Evolutionary conservation across 2,329 filamentous ascomycete genomes (phyloP).

Genomic region (Arthroderma sp.): DNA sequence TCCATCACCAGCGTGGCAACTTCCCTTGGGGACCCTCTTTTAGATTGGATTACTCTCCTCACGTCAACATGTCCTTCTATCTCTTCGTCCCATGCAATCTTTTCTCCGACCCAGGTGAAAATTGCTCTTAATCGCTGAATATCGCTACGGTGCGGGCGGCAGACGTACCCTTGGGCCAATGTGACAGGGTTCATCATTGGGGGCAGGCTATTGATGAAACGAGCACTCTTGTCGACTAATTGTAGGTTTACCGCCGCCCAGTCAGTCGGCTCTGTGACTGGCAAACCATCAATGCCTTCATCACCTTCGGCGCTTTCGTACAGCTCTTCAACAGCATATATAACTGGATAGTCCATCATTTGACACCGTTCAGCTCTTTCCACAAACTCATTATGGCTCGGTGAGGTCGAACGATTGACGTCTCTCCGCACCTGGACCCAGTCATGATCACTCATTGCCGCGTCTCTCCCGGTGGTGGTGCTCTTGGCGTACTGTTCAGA

Average conservation of each 20-base stretch:
- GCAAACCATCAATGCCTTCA: conserved; percentile 71
- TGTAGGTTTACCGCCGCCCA: conserved; percentile 67
- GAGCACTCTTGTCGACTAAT: conserved; percentile 88
- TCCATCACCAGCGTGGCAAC: conserved; percentile 78
- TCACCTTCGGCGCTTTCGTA: conserved; percentile 77
- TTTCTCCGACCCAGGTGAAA: conserved; percentile 95
- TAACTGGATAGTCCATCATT: conserved; percentile 81
- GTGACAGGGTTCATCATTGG: conserved; percentile 68
- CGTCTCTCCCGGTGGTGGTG: conserved; percentile 47
- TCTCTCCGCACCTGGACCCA: conserved; percentile 98
- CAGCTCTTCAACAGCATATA: conserved; percentile 81
- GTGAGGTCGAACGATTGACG: conserved; percentile 85
- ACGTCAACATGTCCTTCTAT: conserved; percentile 68
- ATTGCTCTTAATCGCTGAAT: conserved; percentile 87
- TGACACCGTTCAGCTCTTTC: conserved; percentile 82
- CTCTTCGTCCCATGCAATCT: conserved; percentile 89
- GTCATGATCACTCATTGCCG: conserved; percentile 54
- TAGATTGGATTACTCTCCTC: conserved; percentile 67
- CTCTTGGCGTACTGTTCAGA: conserved; percentile 31
- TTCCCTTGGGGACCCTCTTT: conserved; percentile 75
- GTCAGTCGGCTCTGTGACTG: conserved; percentile 69
- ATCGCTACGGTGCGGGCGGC: conserved; percentile 84
- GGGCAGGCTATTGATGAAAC: conserved; percentile 75
- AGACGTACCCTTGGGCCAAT: conserved; percentile 82
- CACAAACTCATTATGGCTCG: conserved; percentile 73